Conservation (phyloP, 2,329 filamentous ascomycete genomes). For the Didymellaceae sp. region DNA sequence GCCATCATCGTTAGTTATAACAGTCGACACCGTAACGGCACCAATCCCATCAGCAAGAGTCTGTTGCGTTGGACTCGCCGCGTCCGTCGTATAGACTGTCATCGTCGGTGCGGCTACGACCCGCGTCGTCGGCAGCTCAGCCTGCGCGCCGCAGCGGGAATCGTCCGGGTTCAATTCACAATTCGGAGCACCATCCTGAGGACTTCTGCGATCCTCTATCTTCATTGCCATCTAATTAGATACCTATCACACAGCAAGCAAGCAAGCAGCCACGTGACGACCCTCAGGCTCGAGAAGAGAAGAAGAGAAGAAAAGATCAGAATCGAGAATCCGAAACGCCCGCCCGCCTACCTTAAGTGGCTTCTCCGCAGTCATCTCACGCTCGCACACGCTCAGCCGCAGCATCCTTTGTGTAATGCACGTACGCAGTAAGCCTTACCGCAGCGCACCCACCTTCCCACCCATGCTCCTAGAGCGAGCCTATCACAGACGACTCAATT, state of each 20-base stretch:
- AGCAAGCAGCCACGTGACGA: constrained; percentile 6
- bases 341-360: constrained; percentile 6
- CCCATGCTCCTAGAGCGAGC: background rate
- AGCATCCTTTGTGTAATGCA: background rate
- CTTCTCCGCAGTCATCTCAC: constrained; percentile 5
- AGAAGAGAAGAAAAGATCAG: constrained; percentile 1
- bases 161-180: too few relatives aligned
- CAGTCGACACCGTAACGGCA: too few relatives aligned
- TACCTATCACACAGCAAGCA: too few relatives aligned
- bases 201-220: background rate
- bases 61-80: too few relatives aligned
- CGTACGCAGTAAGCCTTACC: background rate
- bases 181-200: background rate
- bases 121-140: too few relatives aligned
- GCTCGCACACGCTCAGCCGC: background rate
- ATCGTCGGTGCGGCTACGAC: too few relatives aligned
- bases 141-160: too few relatives aligned
- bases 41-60: too few relatives aligned
- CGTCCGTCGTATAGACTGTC: too few relatives aligned
- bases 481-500: background rate
- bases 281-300: background rate
- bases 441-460: background rate
- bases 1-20: background rate
- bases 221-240: background rate
- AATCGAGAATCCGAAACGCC: background rate